Base-by-base conservation (phyloP, 2,329 filamentous ascomycete species). In the Cladophialophora yegresii region DNA sequence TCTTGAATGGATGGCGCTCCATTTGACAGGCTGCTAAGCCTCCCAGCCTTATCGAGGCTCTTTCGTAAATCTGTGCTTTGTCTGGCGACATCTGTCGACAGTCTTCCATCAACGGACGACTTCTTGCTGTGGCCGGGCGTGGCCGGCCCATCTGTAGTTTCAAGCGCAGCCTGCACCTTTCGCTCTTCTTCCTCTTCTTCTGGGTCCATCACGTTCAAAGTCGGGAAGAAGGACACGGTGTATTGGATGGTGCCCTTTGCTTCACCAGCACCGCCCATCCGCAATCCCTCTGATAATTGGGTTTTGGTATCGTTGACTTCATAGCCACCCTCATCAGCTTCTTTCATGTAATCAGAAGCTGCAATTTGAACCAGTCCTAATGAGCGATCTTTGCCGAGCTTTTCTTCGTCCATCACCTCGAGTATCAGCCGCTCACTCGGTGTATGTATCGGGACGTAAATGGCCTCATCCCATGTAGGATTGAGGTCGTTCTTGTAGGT, bases 321-420 rank as follows among this genome's bases (percentile, higher is more conserved):
- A 73, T 91, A 98, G 73, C 96, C 91, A 63, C 92, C 95, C 32
- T 71, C 70, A 36, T 93, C 89, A 55, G 86, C 87, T 75, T 96
- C 87, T 4, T 80, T 79, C 67, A 98, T 85, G 75, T 91, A 98
- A 67, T 98, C 91, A 20, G 87, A 82, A 8, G 89, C 88, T 58
- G 85, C 82, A 28, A 97, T 77, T 70, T 98, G 93, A 20, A 95
- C 79, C 61, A 89, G 83, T 58, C 95, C 95, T 36, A 99, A 84
- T 49, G 90, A 90, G 62, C 95, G 89, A 76, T 99, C 95, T 75
- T 92, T 95, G 72, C 91, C 91, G 73, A 98, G 84, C 71, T 88
- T 93, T 78, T 99, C 95, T 66, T 95, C 87, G 72, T 99, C 95
- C 93, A 99, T 96, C 69, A 98, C 92, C 76, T 99, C 95, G 20